Conservation (phyloP, 164 flowering plant genomes). For the Vitis vinifera region DNA sequence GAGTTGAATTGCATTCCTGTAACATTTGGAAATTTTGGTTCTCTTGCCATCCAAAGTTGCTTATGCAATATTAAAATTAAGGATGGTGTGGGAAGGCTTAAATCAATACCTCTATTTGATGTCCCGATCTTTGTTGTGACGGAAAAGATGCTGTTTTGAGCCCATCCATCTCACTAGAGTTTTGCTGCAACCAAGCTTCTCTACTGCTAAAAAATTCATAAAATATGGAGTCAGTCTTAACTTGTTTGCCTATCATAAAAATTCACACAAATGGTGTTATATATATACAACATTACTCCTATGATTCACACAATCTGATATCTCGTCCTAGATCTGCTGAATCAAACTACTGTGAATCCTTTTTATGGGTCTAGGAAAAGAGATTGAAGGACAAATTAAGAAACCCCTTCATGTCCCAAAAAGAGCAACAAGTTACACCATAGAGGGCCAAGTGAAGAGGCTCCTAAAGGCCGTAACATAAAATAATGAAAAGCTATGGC, state of each 20-base stretch:
- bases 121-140: slow-evolving; percentile 39
- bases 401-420: too few relatives aligned
- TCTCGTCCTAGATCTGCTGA: too few relatives aligned
- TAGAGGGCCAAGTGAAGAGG: too few relatives aligned
- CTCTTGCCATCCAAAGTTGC: background rate
- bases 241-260: background rate
- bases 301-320: too few relatives aligned
- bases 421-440: too few relatives aligned
- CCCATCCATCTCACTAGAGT: slow-evolving; percentile 38
- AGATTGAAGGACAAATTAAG: too few relatives aligned
- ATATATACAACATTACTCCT: too few relatives aligned
- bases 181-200: slow-evolving; percentile 48
- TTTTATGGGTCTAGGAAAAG: too few relatives aligned
- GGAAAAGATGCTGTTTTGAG: slow-evolving; percentile 27
- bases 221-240: background rate
- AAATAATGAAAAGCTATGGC: too few relatives aligned
- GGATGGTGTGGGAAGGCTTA: background rate
- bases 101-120: slow-evolving; percentile 42
- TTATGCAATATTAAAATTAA: background rate
- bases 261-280: too few relatives aligned
- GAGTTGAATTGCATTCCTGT: slow-evolving; percentile 37
- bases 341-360: too few relatives aligned
- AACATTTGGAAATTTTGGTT: background rate
- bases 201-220: slow-evolving; percentile 32
- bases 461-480: too few relatives aligned